A percentile compares a stretch with the other conserved stretches of the same genome.
Conservation (phyloP, 805 yeast species). For the Saccharomycopsis synnaedendra region DNA sequence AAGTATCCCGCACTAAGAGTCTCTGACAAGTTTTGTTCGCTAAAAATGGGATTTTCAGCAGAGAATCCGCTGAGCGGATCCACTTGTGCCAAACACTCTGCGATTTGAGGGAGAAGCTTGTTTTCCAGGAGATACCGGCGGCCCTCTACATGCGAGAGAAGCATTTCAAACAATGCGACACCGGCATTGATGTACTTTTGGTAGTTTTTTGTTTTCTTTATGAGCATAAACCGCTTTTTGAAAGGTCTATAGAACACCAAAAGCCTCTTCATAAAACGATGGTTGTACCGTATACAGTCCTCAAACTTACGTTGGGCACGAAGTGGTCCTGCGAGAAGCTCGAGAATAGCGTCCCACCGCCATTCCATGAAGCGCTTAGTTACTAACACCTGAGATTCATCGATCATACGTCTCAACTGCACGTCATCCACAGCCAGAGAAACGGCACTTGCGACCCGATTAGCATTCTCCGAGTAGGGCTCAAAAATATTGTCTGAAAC, state of each 20-base stretch:
- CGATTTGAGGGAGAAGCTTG: slow-evolving; percentile 77
- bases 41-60: slow-evolving; percentile 65
- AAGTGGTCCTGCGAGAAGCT: slow-evolving; percentile 78
- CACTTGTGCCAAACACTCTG: slow-evolving; percentile 78
- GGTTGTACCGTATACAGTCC: slow-evolving; percentile 62
- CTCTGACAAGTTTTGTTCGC: slow-evolving; percentile 42
- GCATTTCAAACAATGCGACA: slow-evolving; percentile 55
- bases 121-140: slow-evolving; percentile 53
- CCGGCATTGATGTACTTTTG: slow-evolving; percentile 61
- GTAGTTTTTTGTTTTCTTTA: slow-evolving; percentile 38
- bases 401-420: slow-evolving; percentile 53
- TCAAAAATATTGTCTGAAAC: slow-evolving; percentile 11
- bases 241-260: slow-evolving; percentile 86
- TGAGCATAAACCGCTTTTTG: slow-evolving; percentile 62
- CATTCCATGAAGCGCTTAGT: slow-evolving; percentile 75
- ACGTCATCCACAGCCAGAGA: slow-evolving; percentile 40
- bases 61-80: slow-evolving; percentile 70
- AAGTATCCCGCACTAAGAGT: slow-evolving; percentile 73
- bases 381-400: slow-evolving; percentile 58
- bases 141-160: slow-evolving; percentile 57
- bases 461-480: slow-evolving; percentile 14
- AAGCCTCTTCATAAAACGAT: slow-evolving; percentile 70
- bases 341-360: slow-evolving; percentile 74
- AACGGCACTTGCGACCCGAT: slow-evolving; percentile 16
- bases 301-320: slow-evolving; percentile 60